These are phyloP conservation scores for Ustilago crameri DNA, from an alignment of 1,284 basidiomycete genomes.

Conservation along the genomic window DNA sequence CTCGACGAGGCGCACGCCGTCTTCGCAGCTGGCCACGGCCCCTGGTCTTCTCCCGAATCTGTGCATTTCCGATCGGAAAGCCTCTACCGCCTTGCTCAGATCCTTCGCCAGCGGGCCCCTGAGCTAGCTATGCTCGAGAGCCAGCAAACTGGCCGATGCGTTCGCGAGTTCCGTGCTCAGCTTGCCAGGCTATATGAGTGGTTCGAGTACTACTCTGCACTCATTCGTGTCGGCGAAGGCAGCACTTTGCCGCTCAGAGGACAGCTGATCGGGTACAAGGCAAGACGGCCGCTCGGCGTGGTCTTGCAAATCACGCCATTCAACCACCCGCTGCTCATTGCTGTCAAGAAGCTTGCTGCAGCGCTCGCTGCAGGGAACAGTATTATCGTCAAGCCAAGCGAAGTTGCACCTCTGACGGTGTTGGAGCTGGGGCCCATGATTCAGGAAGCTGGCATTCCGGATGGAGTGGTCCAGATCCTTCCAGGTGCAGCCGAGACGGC, in stretches of 20 bases:
- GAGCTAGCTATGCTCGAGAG: constrained; percentile 25
- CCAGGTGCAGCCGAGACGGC: neutral
- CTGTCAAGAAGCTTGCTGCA: constrained; percentile 80
- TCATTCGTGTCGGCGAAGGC: constrained; percentile 15
- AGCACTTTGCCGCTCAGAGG: constrained; percentile 77
- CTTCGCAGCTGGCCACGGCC: constrained; percentile 20
- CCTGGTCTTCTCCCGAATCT: constrained; percentile 23
- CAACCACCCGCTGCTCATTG: constrained; percentile 76
- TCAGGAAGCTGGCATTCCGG: constrained; percentile 77
- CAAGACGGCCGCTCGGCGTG: constrained; percentile 81
- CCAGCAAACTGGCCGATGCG: constrained; percentile 31
- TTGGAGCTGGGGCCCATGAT: constrained; percentile 79
- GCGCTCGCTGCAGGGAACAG: constrained; percentile 82
- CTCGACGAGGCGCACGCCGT: constrained; percentile 16
- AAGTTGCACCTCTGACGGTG: constrained; percentile 81
- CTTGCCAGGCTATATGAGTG: constrained; percentile 34
- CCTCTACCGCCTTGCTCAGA: constrained; percentile 19
- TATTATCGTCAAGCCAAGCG: constrained; percentile 80
- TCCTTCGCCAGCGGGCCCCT: constrained; percentile 24
- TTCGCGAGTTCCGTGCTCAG: constrained; percentile 37
- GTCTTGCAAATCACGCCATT: constrained; percentile 78
- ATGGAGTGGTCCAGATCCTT: constrained; percentile 78
- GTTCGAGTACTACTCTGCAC: constrained; percentile 33
- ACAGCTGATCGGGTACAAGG: constrained; percentile 79
- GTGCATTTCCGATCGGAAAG: constrained; percentile 27